A percentile compares a stretch with the other conserved stretches of the same genome.
Conservation (phyloP, 495 filamentous ascomycete genomes). For the Glonium stellatum region DNA sequence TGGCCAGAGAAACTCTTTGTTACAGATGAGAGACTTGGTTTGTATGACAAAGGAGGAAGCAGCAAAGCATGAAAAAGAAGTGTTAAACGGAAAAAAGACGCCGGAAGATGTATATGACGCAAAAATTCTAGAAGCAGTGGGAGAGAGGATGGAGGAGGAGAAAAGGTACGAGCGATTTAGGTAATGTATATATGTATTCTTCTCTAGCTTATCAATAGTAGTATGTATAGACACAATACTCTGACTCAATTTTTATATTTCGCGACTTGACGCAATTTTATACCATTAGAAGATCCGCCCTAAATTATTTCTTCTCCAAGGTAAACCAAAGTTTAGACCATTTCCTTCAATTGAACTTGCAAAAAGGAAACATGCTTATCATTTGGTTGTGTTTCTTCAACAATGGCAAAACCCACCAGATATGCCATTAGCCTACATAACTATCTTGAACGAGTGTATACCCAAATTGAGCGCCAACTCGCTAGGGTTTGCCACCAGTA, state of each 20-base stretch:
- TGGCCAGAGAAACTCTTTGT: conserved; percentile 61
- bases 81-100: conserved; percentile 61
- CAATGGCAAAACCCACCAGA: too few relatives aligned
- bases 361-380: too few relatives aligned
- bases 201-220: neutral
- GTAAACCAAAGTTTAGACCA: too few relatives aligned
- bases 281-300: too few relatives aligned
- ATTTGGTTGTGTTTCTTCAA: too few relatives aligned
- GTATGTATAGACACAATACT: neutral
- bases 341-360: too few relatives aligned
- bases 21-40: conserved; percentile 67
- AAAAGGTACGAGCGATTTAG: conserved; percentile 32
- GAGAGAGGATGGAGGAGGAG: conserved; percentile 56
- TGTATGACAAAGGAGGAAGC: conserved; percentile 96
- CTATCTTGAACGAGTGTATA: too few relatives aligned
- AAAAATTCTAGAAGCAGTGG: conserved; percentile 56
- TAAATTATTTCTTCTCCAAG: too few relatives aligned
- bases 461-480: too few relatives aligned
- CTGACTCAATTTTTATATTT: neutral
- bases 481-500: too few relatives aligned
- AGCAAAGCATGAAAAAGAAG: conserved; percentile 68
- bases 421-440: too few relatives aligned
- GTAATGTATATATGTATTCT: conserved; percentile 3
- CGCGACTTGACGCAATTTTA: too few relatives aligned
- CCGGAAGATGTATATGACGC: conserved; percentile 66